These are phyloP conservation scores for Spathaspora gorwiae DNA, from an alignment of 805 yeast genomes.

Conservation along the genomic window DNA sequence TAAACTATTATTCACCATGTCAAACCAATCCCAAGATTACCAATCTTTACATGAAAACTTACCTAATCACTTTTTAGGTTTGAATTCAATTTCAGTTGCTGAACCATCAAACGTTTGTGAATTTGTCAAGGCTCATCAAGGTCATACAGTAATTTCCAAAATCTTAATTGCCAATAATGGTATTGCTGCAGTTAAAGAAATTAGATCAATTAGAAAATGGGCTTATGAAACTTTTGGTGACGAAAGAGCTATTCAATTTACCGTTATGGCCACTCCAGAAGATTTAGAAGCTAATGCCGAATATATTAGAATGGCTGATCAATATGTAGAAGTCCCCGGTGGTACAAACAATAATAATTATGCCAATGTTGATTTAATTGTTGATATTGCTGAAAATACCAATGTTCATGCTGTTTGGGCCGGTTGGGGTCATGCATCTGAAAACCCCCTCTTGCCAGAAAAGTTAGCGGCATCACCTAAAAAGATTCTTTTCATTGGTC, in stretches of 20 bases:
- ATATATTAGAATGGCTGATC: slow-evolving; percentile 98
- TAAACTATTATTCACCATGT: slow-evolving; percentile 1
- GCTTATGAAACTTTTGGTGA: slow-evolving; percentile 98
- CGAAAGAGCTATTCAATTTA: slow-evolving; percentile 88
- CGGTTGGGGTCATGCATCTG: slow-evolving; percentile 99
- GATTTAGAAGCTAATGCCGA: slow-evolving; percentile 96
- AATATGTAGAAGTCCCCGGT: slow-evolving; percentile 97
- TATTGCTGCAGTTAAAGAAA: slow-evolving; percentile 98
- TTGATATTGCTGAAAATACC: slow-evolving; percentile 94
- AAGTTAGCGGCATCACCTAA: slow-evolving; percentile 88
- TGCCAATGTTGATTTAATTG: slow-evolving; percentile 96
- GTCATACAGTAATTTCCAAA: slow-evolving; percentile 90
- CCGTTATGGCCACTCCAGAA: slow-evolving; percentile 99
- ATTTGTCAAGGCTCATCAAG: slow-evolving; percentile 79
- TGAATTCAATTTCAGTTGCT: slow-evolving; percentile 71
- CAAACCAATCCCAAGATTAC: slow-evolving; percentile 15
- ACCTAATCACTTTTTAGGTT: slow-evolving; percentile 76
- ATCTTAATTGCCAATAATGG: slow-evolving; percentile 97
- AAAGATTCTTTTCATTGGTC: slow-evolving; percentile 91
- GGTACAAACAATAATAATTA: slow-evolving; percentile 98
- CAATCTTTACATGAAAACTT: slow-evolving; percentile 33
- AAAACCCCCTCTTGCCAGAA: slow-evolving; percentile 93
- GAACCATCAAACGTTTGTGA: slow-evolving; percentile 77
- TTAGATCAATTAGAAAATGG: slow-evolving; percentile 97
- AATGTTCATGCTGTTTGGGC: slow-evolving; percentile 99